A percentile compares a stretch with the other conserved stretches of the same genome.
Evolutionary conservation across 1,139 yeast species (phyloP).

Genomic region (Nakaseomyces kungkrabaensis): DNA sequence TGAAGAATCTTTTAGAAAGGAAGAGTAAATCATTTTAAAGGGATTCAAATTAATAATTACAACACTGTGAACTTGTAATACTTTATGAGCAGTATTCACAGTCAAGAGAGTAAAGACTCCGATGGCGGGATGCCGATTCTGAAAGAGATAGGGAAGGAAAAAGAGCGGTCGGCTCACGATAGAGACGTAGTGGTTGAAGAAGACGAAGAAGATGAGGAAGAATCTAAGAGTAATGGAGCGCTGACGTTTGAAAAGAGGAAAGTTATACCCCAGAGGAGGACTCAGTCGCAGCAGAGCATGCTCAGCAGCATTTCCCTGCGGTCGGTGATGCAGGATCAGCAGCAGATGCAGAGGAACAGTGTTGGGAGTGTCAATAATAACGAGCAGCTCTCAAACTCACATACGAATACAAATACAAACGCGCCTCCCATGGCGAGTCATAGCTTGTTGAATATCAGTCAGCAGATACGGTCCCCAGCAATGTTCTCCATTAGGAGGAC

Average conservation of each 20-base stretch:
- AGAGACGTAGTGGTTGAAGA: not conserved
- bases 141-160: not conserved
- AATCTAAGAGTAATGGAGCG: not conserved
- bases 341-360: conserved; percentile 1
- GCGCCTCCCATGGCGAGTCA: conserved; percentile 4
- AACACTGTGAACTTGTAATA: not conserved
- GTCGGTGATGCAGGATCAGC: conserved; percentile 26
- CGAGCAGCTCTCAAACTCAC: conserved; percentile 1
- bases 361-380: not conserved
- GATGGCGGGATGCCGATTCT: conserved; percentile 1
- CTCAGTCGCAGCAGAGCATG: conserved; percentile 58
- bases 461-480: conserved; percentile 28
- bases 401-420: not conserved
- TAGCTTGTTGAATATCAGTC: conserved; percentile 15
- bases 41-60: too few relatives aligned
- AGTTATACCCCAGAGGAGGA: conserved; percentile 41
- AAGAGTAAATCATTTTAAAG: not conserved
- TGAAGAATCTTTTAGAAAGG: not conserved
- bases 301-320: conserved; percentile 50
- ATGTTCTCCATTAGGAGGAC: conserved; percentile 21
- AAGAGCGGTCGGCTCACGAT: not conserved
- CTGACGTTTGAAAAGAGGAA: conserved; percentile 41
- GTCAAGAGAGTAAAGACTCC: not conserved
- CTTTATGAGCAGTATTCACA: not conserved
- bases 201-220: conserved; percentile 1